These are phyloP conservation scores for Lippia alba DNA, from an alignment of 305 asterid genomes.

Conservation along the genomic window DNA sequence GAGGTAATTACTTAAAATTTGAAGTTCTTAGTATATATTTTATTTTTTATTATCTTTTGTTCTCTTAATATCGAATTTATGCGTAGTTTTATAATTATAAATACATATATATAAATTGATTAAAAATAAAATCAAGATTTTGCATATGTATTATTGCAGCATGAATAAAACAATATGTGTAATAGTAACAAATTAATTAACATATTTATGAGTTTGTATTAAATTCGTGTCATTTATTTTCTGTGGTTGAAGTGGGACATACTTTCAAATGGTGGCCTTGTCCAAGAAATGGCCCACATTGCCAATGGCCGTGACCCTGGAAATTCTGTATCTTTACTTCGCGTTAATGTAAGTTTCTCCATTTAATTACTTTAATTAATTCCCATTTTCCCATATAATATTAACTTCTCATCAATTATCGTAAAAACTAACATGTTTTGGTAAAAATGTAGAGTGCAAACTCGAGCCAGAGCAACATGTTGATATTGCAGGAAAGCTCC, in stretches of 20 bases:
- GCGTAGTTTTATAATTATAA: no score
- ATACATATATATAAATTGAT: no score
- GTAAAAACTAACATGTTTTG: no score
- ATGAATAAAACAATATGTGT: not conserved
- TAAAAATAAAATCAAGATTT: no score
- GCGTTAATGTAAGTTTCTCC: conserved; percentile 65
- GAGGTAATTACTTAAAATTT: conserved; percentile 51
- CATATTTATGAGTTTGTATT: not conserved
- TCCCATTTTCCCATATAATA: not conserved
- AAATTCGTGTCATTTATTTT: not conserved
- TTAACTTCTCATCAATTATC: not conserved
- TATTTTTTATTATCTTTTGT: no score
- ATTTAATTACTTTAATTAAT: not conserved
- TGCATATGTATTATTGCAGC: no score
- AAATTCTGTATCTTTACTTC: conserved; percentile 75
- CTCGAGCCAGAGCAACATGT: conserved; percentile 83
- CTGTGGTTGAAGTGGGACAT: conserved; percentile 68
- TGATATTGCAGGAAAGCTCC: conserved; percentile 78
- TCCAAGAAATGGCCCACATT: conserved; percentile 84
- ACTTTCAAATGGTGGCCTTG: conserved; percentile 81
- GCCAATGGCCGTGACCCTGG: conserved; percentile 86
- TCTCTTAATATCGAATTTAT: no score
- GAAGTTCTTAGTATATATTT: no score
- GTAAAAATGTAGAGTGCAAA: conserved; percentile 61
- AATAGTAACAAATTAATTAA: not conserved